These are phyloP conservation scores for Rhynchospora pubera DNA, from an alignment of 176 grass and related monocot species.

Conservation along the genomic window DNA sequence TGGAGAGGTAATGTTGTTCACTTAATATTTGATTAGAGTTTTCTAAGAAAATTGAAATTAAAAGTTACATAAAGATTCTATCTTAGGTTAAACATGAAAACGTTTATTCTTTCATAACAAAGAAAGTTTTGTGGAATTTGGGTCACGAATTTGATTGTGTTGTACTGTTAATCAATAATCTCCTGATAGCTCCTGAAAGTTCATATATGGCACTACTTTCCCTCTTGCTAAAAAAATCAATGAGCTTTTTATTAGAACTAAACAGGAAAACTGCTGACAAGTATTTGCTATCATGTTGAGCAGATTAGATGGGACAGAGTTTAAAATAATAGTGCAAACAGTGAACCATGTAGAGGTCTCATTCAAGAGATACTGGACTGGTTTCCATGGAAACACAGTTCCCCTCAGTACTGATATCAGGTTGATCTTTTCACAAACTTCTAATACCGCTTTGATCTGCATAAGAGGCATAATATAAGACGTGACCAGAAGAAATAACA, in stretches of 20 bases:
- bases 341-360: constrained; percentile 53
- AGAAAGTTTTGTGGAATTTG: background rate
- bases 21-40: too few species aligned
- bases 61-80: background rate
- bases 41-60: too few species aligned
- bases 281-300: background rate
- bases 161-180: too few species aligned
- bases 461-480: background rate
- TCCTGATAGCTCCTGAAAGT: too few species aligned
- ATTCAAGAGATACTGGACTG: constrained; percentile 45
- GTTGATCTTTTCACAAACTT: background rate
- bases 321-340: constrained; percentile 30
- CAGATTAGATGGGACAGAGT: constrained; percentile 50
- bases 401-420: constrained; percentile 47
- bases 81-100: background rate
- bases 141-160: too few species aligned
- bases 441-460: background rate
- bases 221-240: background rate
- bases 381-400: constrained; percentile 13
- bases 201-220: background rate
- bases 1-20: constrained; percentile 23
- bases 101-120: background rate
- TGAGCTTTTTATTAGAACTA: background rate
- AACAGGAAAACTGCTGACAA: background rate
- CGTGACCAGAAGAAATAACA: background rate